These are phyloP conservation scores for Tagetes patula DNA, from an alignment of 129 eudicot genomes.

Conservation along the genomic window DNA sequence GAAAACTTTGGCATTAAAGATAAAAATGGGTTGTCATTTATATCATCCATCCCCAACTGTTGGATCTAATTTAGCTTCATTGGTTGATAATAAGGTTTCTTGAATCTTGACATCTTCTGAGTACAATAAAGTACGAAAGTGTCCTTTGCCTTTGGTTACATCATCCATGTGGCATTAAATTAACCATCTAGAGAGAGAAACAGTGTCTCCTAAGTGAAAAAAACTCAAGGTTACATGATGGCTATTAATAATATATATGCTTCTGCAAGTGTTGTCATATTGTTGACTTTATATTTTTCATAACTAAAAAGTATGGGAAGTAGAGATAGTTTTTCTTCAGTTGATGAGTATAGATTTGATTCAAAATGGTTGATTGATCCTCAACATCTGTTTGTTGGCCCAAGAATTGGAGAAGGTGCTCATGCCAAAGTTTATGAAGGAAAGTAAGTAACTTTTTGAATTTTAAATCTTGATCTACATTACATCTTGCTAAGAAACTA, in stretches of 20 bases:
- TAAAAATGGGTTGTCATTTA: neutral
- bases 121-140: conserved; percentile 46
- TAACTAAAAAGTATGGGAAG: conserved; percentile 41
- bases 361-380: conserved; percentile 65
- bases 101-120: conserved; percentile 32
- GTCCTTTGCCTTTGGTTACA: conserved; percentile 41
- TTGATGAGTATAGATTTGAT: conserved; percentile 52
- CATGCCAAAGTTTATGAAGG: conserved; percentile 71
- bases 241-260: conserved; percentile 34
- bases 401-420: conserved; percentile 69
- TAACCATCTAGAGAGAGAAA: conserved; percentile 30
- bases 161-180: conserved; percentile 43
- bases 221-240: conserved; percentile 27
- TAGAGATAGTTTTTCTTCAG: conserved; percentile 39
- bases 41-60: conserved; percentile 23
- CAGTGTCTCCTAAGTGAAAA: conserved; percentile 12
- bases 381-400: conserved; percentile 62
- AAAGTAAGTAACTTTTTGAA: conserved; percentile 41
- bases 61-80: conserved; percentile 37
- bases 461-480: conserved; percentile 23
- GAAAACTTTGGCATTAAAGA: neutral
- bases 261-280: conserved; percentile 21
- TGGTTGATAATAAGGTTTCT: conserved; percentile 33
- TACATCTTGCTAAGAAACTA: conserved; percentile 6
- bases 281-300: conserved; percentile 30